A percentile compares a stretch with the other conserved stretches of the same genome.
Evolutionary conservation across 305 asterid genomes (phyloP).

Genomic region (Ajuga reptans): DNA sequence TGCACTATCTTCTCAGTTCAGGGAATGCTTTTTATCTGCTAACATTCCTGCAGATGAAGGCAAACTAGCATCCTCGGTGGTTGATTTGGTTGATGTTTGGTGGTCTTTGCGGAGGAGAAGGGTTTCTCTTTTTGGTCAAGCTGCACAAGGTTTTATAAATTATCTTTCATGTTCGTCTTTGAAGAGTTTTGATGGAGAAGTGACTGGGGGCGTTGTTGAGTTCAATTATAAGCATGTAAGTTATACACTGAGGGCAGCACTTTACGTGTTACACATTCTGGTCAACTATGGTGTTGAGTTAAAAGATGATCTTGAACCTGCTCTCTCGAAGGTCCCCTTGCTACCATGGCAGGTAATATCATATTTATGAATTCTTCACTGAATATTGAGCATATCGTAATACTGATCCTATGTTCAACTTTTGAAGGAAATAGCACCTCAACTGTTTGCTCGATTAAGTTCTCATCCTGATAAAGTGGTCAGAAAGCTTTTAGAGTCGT

Average conservation of each 20-base stretch:
- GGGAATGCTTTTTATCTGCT: constrained; percentile 43
- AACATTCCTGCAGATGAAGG: constrained; percentile 41
- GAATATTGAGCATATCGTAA: constrained; percentile 15
- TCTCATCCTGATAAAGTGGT: constrained; percentile 87
- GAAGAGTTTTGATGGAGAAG: constrained; percentile 51
- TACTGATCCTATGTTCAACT: constrained; percentile 34
- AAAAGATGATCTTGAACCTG: constrained; percentile 71
- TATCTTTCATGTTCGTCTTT: constrained; percentile 80
- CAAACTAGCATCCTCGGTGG: constrained; percentile 35
- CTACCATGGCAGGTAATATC: constrained; percentile 91
- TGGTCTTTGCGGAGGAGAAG: constrained; percentile 81
- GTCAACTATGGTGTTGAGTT: constrained; percentile 89
- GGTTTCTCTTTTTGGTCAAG: constrained; percentile 85
- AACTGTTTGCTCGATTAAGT: constrained; percentile 88
- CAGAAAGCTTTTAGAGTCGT: constrained; percentile 72
- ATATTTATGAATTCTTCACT: constrained; percentile 21
- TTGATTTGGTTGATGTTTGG: constrained; percentile 67
- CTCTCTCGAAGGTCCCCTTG: constrained; percentile 80
- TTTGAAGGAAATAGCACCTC: constrained; percentile 91
- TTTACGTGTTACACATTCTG: constrained; percentile 73
- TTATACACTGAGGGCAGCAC: constrained; percentile 78
- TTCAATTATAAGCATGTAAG: constrained; percentile 49
- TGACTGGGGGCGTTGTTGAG: constrained; percentile 48
- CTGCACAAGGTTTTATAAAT: constrained; percentile 83
- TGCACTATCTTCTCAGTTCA: constrained; percentile 61